Conservation (phyloP, 2,329 filamentous ascomycete species). For the Trichoderma atroviride region DNA sequence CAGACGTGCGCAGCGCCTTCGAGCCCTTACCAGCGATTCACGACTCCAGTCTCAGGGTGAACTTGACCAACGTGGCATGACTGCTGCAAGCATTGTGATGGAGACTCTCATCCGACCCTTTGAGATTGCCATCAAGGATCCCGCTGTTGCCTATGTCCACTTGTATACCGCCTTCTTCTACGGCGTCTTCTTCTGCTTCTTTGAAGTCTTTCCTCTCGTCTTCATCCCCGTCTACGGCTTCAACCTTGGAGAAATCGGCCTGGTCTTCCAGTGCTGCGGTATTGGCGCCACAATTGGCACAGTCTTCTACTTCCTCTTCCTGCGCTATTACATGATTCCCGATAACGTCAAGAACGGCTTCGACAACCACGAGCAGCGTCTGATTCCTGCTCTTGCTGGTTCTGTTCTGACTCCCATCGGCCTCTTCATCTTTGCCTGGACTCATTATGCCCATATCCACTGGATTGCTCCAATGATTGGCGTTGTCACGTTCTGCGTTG, state of each 20-base stretch:
- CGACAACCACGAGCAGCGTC: neutral
- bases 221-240: neutral
- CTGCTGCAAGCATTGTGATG: conserved; percentile 28
- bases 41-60: conserved; percentile 30
- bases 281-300: neutral
- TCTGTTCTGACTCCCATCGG: neutral
- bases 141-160: conserved; percentile 38
- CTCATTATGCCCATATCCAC: neutral
- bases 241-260: neutral
- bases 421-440: neutral
- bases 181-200: conserved; percentile 29
- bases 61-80: conserved; percentile 31
- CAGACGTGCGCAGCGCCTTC: conserved; percentile 57
- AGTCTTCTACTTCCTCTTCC: neutral
- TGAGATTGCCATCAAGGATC: conserved; percentile 39
- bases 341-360: neutral
- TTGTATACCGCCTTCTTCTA: conserved; percentile 51
- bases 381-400: neutral
- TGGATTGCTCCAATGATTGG: neutral
- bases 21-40: conserved; percentile 35
- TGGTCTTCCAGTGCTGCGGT: neutral
- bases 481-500: neutral
- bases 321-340: neutral
- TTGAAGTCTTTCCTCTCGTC: neutral
- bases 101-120: conserved; percentile 35